Evolutionary conservation across 2,329 filamentous ascomycete species (phyloP), one percentile per base, ranked within the genome.

Genomic region (Beauveria sp.): DNA sequence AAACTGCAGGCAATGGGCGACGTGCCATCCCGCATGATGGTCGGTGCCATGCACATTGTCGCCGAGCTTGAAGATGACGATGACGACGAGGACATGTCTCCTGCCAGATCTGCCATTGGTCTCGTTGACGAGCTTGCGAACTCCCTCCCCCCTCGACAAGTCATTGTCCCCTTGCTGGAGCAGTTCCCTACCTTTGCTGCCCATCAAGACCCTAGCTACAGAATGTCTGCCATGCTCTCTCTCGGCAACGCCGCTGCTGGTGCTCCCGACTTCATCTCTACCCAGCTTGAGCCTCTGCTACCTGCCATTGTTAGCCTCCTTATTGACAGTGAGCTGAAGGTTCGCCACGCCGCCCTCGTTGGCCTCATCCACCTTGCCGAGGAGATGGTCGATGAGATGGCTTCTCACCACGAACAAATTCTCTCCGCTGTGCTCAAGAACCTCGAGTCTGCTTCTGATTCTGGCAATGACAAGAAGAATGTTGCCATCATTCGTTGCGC

Each of bases 221-320:
- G 93, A 63, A 90, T 93, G 75, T 93, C 93, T 60, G 93, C 90
- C 75, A 95, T 98, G 71, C 82, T 98, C 65, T 89, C 93, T 54
- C 84, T 99, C 5, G 93, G 93, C 63, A 96, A 93, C 79, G 93
- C 91, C 68, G 93, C 96, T 58, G 95, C 98, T 79, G 95, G 95
- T 68, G 93, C 95, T 34, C 95, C 95, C 18, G 95, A 99, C 74
- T 99, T 98, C 76, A 92, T 98, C 70, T 91, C 91, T 65, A 96
- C 93, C 22, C 95, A 99, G 76, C 85, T 98, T 65, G 83, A 88
- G 70, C 84, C 88, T 66, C 89, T 98, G 66, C 85, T 98, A 73
- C 95, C 95, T 54, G 82, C 90, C 67, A 86, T 98, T 63, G 81
- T 97, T 62, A 86, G 86, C 70, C 83, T 98, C 9, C 85, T 99